Conservation (phyloP, 805 yeast genomes). For the Kodamaea jinghongensis region DNA sequence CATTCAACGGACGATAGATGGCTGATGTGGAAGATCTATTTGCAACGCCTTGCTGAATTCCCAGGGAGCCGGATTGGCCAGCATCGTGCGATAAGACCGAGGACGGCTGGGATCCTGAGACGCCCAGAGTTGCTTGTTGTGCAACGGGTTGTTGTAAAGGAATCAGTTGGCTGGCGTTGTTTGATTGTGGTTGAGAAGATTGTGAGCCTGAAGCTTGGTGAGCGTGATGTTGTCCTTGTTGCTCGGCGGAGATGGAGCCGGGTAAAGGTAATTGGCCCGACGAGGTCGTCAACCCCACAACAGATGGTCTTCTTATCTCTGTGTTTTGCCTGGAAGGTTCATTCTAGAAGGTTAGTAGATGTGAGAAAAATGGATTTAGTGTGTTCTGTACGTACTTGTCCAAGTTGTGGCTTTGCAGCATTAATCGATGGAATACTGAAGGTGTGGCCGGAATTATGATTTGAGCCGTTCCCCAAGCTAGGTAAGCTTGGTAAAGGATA, state of each 20-base stretch:
- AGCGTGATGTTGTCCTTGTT: conserved; percentile 15
- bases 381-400: conserved; percentile 28
- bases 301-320: conserved; percentile 27
- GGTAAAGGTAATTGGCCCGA: conserved; percentile 28
- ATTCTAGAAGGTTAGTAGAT: conserved; percentile 13
- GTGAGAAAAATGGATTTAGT: not conserved
- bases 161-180: conserved; percentile 8
- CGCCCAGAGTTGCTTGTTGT: conserved; percentile 13
- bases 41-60: conserved; percentile 33
- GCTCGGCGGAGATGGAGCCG: conserved; percentile 22
- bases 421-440: conserved; percentile 50
- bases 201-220: conserved; percentile 10
- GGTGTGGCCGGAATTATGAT: conserved; percentile 40
- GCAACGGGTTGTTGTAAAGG: conserved; percentile 13
- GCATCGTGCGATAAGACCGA: conserved; percentile 5
- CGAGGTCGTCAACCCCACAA: conserved; percentile 15
- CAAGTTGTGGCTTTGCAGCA: conserved; percentile 21
- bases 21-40: conserved; percentile 41
- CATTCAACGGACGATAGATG: conserved; percentile 79
- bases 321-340: conserved; percentile 20
- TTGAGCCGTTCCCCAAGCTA: conserved; percentile 42
- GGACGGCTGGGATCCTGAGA: conserved; percentile 24
- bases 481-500: conserved; percentile 54
- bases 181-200: conserved; percentile 6
- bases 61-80: conserved; percentile 15